Percentiles rank a stretch among this genome's conserved stretches.
phyloP scores from a whole-genome alignment of 768 basidiomycete species.

The Mycena leptocephala region DNA sequence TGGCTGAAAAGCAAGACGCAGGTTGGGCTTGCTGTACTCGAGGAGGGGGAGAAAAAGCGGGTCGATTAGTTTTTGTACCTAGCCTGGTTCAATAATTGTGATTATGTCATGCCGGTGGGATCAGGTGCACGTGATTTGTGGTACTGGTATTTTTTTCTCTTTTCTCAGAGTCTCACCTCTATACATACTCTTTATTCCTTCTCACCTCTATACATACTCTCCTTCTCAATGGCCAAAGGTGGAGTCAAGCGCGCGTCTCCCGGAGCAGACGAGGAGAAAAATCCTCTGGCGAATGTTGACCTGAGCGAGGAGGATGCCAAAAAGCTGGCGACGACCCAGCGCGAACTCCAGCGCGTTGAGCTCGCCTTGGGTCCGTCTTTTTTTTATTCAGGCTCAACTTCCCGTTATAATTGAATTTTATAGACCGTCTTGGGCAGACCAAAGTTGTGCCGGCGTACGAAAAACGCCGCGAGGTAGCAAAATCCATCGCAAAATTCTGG shows the following conservation, averaged over 20 bases:
- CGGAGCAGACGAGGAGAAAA: slow-evolving; percentile 84
- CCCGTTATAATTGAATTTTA: slow-evolving; percentile 22
- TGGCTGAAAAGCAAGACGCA: slow-evolving; percentile 58
- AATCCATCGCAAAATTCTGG: slow-evolving; percentile 87
- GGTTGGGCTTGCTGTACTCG: slow-evolving; percentile 76
- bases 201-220: slow-evolving; percentile 36
- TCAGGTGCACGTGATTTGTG: not conserved
- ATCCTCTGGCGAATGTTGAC: slow-evolving; percentile 76
- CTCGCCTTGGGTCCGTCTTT: slow-evolving; percentile 76
- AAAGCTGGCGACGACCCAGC: slow-evolving; percentile 77
- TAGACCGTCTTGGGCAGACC: slow-evolving; percentile 78
- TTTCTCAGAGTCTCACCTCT: slow-evolving; percentile 11
- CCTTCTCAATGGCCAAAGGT: slow-evolving; percentile 56
- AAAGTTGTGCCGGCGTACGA: slow-evolving; percentile 76
- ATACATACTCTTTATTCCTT: slow-evolving; percentile 11
- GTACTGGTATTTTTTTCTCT: not conserved
- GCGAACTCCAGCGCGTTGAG: slow-evolving; percentile 81
- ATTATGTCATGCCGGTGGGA: not conserved
- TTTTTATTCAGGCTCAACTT: not conserved
- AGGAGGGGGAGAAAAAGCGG: slow-evolving; percentile 87
- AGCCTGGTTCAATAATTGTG: slow-evolving; percentile 9
- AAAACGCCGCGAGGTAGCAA: slow-evolving; percentile 77
- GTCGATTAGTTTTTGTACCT: slow-evolving; percentile 60
- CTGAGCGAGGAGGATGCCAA: slow-evolving; percentile 81
- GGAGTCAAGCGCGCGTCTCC: slow-evolving; percentile 86